Conservation (phyloP, 768 basidiomycete species). For the Auricularia sp. region DNA sequence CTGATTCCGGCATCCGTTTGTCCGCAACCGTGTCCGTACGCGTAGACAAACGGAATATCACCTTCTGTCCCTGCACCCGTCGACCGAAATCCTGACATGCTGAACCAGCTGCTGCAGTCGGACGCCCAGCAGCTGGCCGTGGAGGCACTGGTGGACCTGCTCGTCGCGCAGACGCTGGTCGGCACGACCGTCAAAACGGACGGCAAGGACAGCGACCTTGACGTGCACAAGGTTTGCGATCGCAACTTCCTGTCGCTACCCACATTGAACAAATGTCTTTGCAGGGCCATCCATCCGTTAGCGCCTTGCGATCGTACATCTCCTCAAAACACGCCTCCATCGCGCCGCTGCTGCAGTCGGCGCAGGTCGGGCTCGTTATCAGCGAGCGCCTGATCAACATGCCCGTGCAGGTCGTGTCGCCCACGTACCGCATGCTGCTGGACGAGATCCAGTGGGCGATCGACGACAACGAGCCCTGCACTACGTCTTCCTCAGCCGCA, state of each 20-base stretch:
- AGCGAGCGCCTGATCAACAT: constrained; percentile 90
- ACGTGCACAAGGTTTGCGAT: constrained; percentile 46
- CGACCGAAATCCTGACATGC: too few relatives aligned
- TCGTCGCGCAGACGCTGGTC: constrained; percentile 55
- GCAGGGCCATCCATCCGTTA: constrained; percentile 66
- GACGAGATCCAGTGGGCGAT: constrained; percentile 73
- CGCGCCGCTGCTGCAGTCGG: constrained; percentile 18
- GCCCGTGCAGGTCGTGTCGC: constrained; percentile 83
- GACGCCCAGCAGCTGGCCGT: constrained; percentile 68
- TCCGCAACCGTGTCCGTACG: too few relatives aligned
- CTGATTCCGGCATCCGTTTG: too few relatives aligned
- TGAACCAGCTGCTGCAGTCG: constrained; percentile 42
- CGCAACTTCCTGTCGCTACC: not conserved
- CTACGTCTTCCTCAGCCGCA: constrained; percentile 65
- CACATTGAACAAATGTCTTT: not conserved
- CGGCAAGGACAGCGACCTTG: constrained; percentile 74
- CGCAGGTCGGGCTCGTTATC: constrained; percentile 72
- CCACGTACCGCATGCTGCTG: constrained; percentile 81
- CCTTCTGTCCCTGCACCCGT: too few relatives aligned
- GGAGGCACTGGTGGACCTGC: constrained; percentile 67
- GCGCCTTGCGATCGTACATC: constrained; percentile 60
- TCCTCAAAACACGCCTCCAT: constrained; percentile 47
- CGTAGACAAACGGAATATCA: too few relatives aligned
- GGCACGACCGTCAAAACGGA: constrained; percentile 93
- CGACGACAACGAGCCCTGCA: constrained; percentile 61